Percentiles rank a stretch among this genome's conserved stretches.
Evolutionary conservation across 805 yeast genomes (phyloP).

Genomic region (Nakazawaea laoshanensis): DNA sequence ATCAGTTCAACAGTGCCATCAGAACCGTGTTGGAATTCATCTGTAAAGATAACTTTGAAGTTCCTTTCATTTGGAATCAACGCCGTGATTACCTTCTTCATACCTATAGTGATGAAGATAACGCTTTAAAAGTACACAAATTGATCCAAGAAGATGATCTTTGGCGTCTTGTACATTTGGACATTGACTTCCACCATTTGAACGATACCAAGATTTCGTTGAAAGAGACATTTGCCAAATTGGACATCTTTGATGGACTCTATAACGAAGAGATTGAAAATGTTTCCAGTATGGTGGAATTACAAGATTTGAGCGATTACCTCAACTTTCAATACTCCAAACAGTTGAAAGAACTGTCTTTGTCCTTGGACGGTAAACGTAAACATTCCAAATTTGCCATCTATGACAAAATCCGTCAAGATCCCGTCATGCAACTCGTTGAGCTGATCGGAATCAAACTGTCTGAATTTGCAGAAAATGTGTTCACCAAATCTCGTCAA

Average conservation of each 20-base stretch:
- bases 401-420: slow-evolving; percentile 59
- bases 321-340: slow-evolving; percentile 65
- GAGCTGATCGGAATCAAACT: slow-evolving; percentile 72
- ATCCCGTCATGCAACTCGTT: slow-evolving; percentile 58
- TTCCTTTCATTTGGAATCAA: slow-evolving; percentile 92
- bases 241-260: slow-evolving; percentile 51
- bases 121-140: slow-evolving; percentile 38
- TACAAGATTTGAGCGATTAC: slow-evolving; percentile 83
- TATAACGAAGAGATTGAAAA: slow-evolving; percentile 45
- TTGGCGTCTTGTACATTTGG: slow-evolving; percentile 85
- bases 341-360: slow-evolving; percentile 40
- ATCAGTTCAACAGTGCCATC: slow-evolving; percentile 62
- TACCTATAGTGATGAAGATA: slow-evolving; percentile 36
- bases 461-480: slow-evolving; percentile 74
- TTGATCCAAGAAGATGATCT: slow-evolving; percentile 73
- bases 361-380: slow-evolving; percentile 22
- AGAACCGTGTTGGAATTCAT: slow-evolving; percentile 63
- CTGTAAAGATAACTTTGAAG: slow-evolving; percentile 74
- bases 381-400: slow-evolving; percentile 53
- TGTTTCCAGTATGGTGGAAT: slow-evolving; percentile 62
- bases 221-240: slow-evolving; percentile 41
- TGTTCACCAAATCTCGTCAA: slow-evolving; percentile 55
- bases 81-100: slow-evolving; percentile 80
- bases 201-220: slow-evolving; percentile 60
- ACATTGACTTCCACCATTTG: slow-evolving; percentile 81